A percentile compares a stretch with the other conserved stretches of the same genome.
These are phyloP conservation scores for Fusarium brachygibbosum DNA, from an alignment of 2,329 filamentous ascomycete genomes.

Conservation along the genomic window DNA sequence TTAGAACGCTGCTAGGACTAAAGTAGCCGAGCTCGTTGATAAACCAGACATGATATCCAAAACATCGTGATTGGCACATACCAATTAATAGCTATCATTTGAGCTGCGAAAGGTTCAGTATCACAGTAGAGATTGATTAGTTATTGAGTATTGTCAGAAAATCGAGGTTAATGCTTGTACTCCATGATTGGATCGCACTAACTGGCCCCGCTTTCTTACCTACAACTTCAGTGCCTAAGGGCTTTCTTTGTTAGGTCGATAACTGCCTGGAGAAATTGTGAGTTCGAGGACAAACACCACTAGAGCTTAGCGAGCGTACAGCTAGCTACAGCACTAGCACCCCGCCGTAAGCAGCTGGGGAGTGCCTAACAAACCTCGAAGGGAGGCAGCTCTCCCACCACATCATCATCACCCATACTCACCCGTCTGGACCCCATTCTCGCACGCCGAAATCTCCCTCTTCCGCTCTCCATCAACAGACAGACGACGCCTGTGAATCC, in stretches of 20 bases:
- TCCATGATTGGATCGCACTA: not conserved
- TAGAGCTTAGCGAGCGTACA: slow-evolving; percentile 13
- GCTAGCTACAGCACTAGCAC: slow-evolving; percentile 15
- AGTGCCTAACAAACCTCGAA: slow-evolving; percentile 1
- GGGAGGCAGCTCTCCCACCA: not conserved
- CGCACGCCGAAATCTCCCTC: slow-evolving; percentile 34
- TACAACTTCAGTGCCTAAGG: slow-evolving; percentile 12
- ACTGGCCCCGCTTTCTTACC: slow-evolving; percentile 24
- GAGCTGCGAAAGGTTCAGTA: not conserved
- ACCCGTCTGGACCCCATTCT: slow-evolving; percentile 11
- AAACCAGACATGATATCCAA: slow-evolving; percentile 6
- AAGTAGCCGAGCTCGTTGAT: slow-evolving; percentile 18
- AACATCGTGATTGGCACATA: slow-evolving; percentile 22
- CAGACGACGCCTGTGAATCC: slow-evolving; percentile 35
- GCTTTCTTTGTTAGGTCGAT: slow-evolving; percentile 11
- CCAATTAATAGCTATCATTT: not conserved
- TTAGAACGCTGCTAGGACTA: slow-evolving; percentile 28
- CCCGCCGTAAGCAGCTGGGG: slow-evolving; percentile 9
- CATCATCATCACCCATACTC: slow-evolving; percentile 6
- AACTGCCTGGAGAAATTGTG: slow-evolving; percentile 1
- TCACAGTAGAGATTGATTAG: not conserved
- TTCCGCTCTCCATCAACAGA: slow-evolving; percentile 31
- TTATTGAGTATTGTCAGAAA: slow-evolving; percentile 1
- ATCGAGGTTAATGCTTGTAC: not conserved
- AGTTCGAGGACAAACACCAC: slow-evolving; percentile 17